Conservation (phyloP, 148 eudicot species). For the Nepenthes mirabilis region DNA sequence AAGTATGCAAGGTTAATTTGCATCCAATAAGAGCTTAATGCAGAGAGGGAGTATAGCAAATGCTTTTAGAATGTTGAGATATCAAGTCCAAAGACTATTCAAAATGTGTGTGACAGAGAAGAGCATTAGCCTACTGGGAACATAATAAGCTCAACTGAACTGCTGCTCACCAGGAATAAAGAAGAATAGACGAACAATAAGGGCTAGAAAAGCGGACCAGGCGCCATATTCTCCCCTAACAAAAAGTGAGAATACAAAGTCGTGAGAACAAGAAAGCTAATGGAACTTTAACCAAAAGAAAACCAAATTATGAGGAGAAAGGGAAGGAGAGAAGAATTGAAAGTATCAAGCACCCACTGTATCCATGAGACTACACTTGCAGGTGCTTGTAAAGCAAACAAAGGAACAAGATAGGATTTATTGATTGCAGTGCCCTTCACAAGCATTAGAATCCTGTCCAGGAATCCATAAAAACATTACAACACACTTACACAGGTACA, state of each 20-base stretch:
- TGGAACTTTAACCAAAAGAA: neutral
- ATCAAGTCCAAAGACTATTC: too few relatives aligned
- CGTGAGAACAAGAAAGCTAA: conserved; percentile 4
- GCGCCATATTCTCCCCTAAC: conserved; percentile 89
- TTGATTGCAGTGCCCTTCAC: conserved; percentile 67
- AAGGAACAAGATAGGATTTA: conserved; percentile 77
- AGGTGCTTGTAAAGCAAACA: conserved; percentile 87
- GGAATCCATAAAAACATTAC: neutral
- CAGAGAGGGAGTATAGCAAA: too few relatives aligned
- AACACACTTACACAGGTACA: too few relatives aligned
- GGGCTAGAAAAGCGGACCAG: conserved; percentile 77
- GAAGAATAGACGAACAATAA: conserved; percentile 79
- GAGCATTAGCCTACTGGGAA: neutral
- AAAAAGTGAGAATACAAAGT: neutral
- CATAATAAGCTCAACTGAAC: neutral
- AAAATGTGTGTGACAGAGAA: too few relatives aligned
- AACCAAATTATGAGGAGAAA: neutral
- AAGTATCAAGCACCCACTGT: conserved; percentile 32
- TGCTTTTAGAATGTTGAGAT: too few relatives aligned
- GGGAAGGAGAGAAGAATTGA: neutral
- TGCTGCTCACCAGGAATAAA: conserved; percentile 55
- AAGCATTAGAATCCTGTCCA: conserved; percentile 64
- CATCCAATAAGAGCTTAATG: too few relatives aligned
- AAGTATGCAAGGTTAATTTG: too few relatives aligned
- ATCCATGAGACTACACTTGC: conserved; percentile 68